Conservation (phyloP, 768 basidiomycete genomes). For the Phaffia tasmanica region DNA sequence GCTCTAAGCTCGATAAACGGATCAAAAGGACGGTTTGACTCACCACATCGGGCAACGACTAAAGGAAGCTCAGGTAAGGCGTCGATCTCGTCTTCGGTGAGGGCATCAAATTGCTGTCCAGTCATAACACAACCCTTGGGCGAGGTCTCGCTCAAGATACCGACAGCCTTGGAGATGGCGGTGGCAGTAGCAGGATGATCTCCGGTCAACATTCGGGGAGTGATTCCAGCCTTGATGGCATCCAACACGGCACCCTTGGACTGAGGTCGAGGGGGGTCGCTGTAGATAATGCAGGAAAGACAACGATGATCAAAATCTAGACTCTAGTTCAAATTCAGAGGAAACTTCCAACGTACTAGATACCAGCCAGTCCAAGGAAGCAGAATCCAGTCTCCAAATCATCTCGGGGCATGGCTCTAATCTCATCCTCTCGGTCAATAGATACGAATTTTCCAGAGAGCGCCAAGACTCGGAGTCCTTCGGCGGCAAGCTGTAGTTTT, state of each 20-base stretch:
- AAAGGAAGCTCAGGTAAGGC: constrained; percentile 44
- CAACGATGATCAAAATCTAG: neutral
- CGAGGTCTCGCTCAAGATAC: constrained; percentile 39
- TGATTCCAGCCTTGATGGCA: constrained; percentile 48
- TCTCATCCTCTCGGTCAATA: constrained; percentile 34
- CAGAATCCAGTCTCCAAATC: constrained; percentile 45
- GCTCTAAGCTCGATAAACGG: neutral
- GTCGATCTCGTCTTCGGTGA: constrained; percentile 49
- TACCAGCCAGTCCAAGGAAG: constrained; percentile 50
- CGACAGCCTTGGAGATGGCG: constrained; percentile 47
- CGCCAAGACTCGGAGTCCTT: constrained; percentile 40
- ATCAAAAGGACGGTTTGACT: constrained; percentile 27
- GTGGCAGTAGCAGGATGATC: constrained; percentile 49
- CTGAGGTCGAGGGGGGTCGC: constrained; percentile 50
- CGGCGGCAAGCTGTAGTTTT: constrained; percentile 34
- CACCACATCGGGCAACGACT: constrained; percentile 51
- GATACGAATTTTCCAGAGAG: constrained; percentile 37
- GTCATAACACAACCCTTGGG: constrained; percentile 37
- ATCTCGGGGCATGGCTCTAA: constrained; percentile 38
- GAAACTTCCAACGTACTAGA: constrained; percentile 34
- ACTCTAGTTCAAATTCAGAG: neutral
- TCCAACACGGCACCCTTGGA: constrained; percentile 46
- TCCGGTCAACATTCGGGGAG: constrained; percentile 47
- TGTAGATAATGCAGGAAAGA: neutral
- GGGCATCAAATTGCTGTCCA: constrained; percentile 47